Evolutionary conservation across 1,139 yeast genomes (phyloP).

Genomic region (Oligophagozyma castellii): DNA sequence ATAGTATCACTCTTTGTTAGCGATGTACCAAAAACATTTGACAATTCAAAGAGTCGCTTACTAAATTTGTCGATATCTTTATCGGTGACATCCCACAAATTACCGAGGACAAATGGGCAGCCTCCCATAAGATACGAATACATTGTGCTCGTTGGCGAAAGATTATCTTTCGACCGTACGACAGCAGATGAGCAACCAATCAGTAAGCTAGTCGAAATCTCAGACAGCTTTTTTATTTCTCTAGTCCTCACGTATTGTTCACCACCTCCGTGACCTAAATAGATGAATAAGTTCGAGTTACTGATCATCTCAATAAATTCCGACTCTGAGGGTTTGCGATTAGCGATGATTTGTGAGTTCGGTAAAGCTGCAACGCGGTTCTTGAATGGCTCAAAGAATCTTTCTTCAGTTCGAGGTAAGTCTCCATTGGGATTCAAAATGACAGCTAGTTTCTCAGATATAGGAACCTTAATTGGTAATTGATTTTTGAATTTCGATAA

Average conservation of each 20-base stretch:
- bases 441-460: conserved; percentile 23
- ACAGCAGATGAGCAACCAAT: conserved; percentile 88
- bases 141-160: conserved; percentile 68
- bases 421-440: conserved; percentile 78
- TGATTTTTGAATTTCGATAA: conserved; percentile 22
- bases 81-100: conserved; percentile 95
- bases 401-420: conserved; percentile 49
- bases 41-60: conserved; percentile 38
- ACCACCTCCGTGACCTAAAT: conserved; percentile 94
- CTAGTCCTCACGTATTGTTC: conserved; percentile 57
- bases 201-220: conserved; percentile 59
- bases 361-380: conserved; percentile 12
- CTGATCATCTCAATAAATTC: conserved; percentile 31
- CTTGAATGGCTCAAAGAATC: conserved; percentile 37
- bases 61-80: conserved; percentile 83
- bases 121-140: conserved; percentile 68
- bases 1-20: conserved; percentile 4
- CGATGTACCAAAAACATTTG: conserved; percentile 34
- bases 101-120: conserved; percentile 70
- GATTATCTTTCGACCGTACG: conserved; percentile 41
- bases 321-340: conserved; percentile 43
- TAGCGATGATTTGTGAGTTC: conserved; percentile 44
- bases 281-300: conserved; percentile 45
- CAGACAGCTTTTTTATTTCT: conserved; percentile 30
- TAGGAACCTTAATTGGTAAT: conserved; percentile 7